Percentiles rank a stretch among this genome's conserved stretches.
Conservation (phyloP, 768 basidiomycete species). For the Russula griseocarnosa region DNA sequence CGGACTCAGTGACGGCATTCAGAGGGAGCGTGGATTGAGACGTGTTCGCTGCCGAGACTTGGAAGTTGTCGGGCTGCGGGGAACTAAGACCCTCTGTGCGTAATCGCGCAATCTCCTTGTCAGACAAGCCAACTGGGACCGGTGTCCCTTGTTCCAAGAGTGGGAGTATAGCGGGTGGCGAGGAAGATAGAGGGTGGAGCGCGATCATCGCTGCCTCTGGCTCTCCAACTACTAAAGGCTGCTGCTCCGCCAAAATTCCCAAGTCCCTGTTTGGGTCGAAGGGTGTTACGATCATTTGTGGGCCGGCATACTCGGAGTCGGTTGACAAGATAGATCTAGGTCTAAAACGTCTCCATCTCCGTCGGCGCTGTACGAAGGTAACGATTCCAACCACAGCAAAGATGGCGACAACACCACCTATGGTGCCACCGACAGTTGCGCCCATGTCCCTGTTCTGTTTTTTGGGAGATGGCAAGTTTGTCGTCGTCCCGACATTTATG, state of each 20-base stretch:
- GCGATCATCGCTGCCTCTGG: too few relatives aligned
- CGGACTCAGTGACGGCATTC: not conserved
- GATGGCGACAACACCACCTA: too few relatives aligned
- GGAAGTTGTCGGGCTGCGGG: not conserved
- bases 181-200: not conserved
- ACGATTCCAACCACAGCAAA: too few relatives aligned
- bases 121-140: constrained; percentile 4
- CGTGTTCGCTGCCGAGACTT: too few relatives aligned
- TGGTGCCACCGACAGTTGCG: too few relatives aligned
- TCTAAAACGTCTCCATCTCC: too few relatives aligned
- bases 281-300: constrained; percentile 10
- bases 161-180: not conserved
- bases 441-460: too few relatives aligned
- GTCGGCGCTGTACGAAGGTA: too few relatives aligned
- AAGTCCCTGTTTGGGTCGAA: not conserved
- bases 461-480: too few relatives aligned
- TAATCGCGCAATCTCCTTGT: constrained; percentile 20
- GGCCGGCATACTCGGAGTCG: not conserved
- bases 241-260: not conserved
- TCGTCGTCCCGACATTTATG: too few relatives aligned
- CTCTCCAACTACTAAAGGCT: too few relatives aligned
- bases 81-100: constrained; percentile 1
- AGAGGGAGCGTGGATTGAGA: not conserved
- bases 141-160: not conserved
- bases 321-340: not conserved